These are phyloP conservation scores for Geranomyces variabilis DNA, from an alignment of 192 early-diverging fungal genomes.

Conservation along the genomic window DNA sequence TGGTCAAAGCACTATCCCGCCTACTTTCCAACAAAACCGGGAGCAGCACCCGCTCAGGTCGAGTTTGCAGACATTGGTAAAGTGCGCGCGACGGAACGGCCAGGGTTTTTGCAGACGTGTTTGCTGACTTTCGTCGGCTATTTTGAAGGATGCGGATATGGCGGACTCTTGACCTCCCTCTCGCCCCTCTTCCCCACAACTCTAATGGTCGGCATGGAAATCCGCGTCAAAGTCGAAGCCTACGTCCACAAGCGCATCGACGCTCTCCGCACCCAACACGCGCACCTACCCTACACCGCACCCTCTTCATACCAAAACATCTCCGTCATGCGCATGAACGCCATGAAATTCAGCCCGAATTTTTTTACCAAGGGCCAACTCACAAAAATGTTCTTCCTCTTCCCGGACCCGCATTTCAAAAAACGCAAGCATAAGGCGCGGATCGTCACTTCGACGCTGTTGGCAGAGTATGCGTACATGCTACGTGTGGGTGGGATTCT, in stretches of 20 bases:
- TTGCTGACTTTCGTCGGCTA: too few species aligned
- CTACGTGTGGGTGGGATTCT: constrained; percentile 86
- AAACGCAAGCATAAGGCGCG: constrained; percentile 97
- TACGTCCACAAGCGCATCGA: constrained; percentile 90
- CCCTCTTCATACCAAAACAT: constrained; percentile 91
- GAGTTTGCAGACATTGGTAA: constrained; percentile 95
- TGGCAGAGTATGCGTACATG: constrained; percentile 97
- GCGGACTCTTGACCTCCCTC: constrained; percentile 78
- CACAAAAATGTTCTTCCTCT: constrained; percentile 96
- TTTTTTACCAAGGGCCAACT: constrained; percentile 97
- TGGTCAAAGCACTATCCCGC: constrained; percentile 89
- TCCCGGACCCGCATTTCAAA: constrained; percentile 99
- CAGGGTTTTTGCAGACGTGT: not conserved
- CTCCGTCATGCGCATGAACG: constrained; percentile 96
- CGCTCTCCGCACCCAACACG: constrained; percentile 62
- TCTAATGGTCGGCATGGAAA: constrained; percentile 99
- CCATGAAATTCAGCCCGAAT: constrained; percentile 98
- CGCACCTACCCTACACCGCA: constrained; percentile 50
- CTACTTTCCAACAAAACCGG: constrained; percentile 47
- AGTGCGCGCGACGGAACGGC: not conserved
- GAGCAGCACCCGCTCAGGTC: constrained; percentile 53
- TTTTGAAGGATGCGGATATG: constrained; percentile 85
- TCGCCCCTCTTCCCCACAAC: constrained; percentile 89
- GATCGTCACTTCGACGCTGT: constrained; percentile 85
- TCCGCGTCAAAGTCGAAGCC: constrained; percentile 91